Evolutionary conservation across 805 yeast genomes (phyloP).

Genomic region (Sugiyamaella americana): DNA sequence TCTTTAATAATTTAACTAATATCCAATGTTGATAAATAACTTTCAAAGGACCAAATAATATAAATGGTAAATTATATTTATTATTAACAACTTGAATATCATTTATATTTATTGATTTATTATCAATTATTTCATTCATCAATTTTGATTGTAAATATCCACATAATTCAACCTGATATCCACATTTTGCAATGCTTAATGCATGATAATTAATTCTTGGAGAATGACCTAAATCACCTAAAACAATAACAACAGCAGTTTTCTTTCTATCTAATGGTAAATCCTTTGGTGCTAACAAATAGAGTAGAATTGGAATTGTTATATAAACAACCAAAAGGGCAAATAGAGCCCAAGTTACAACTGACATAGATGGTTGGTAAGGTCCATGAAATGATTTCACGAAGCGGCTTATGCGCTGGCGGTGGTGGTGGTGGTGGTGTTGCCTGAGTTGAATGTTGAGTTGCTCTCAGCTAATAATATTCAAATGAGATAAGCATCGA

Average conservation of each 20-base stretch:
- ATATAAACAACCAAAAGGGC: slow-evolving; percentile 17
- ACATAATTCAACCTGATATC: slow-evolving; percentile 72
- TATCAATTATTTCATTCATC: slow-evolving; percentile 14
- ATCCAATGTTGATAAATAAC: slow-evolving; percentile 49
- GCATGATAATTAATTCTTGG: slow-evolving; percentile 95
- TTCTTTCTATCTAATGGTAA: slow-evolving; percentile 29
- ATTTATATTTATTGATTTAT: slow-evolving; percentile 27
- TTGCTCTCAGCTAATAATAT: too few relatives aligned
- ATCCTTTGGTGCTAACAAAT: slow-evolving; percentile 12
- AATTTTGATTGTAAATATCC: slow-evolving; percentile 50
- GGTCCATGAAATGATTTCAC: too few relatives aligned
- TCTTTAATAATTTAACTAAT: slow-evolving; percentile 44
- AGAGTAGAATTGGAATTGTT: slow-evolving; percentile 19
- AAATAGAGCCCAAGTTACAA: slow-evolving; percentile 11
- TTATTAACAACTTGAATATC: slow-evolving; percentile 26
- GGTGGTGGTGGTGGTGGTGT: too few relatives aligned
- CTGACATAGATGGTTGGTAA: too few relatives aligned
- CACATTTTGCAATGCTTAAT: slow-evolving; percentile 57
- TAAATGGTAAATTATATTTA: slow-evolving; percentile 40
- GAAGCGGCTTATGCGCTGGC: too few relatives aligned
- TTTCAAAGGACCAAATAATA: slow-evolving; percentile 53
- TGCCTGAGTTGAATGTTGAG: too few relatives aligned
- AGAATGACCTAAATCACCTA: slow-evolving; percentile 92
- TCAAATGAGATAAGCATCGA: too few relatives aligned
- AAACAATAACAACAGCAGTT: slow-evolving; percentile 69